Base-by-base conservation (phyloP, 31 red algal species). In the Pterothamnion heteromorphum region DNA sequence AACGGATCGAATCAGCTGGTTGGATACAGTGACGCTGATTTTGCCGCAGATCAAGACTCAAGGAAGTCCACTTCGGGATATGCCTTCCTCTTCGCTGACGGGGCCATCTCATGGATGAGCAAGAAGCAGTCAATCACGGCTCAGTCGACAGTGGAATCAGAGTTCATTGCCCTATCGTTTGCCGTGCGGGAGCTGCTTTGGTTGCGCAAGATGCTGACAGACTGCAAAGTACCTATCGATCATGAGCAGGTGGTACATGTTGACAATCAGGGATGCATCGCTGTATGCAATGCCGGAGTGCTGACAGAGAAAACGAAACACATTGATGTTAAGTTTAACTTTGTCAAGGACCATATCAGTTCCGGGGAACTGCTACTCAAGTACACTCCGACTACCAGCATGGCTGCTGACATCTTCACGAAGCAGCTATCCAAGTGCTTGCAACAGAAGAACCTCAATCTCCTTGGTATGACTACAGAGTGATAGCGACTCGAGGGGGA, bases 391-490 rank as follows among this genome's bases (percentile, higher is more conserved):
- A 84, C 90, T 18, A 23, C 1, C 35, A 0, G 0, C 0, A 92
- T 92, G 90, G 36, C 3, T 44, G 90, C 90, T 4, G 90, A 92
- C 74, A 51, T 92, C 9, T 0, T 92, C 22, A 86, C 91, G 0
- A 92, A 81, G 80, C n/a, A n/a, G n/a, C n/a, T n/a, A n/a, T n/a
- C n/a, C n/a, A n/a, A n/a, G n/a, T n/a, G n/a, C n/a, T n/a, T n/a
- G n/a, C n/a, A n/a, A n/a, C n/a, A n/a, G n/a, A n/a, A n/a, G n/a
- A n/a, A n/a, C n/a, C n/a, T n/a, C n/a, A n/a, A n/a, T n/a, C n/a
- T n/a, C n/a, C n/a, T n/a, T n/a, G n/a, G n/a, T n/a, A n/a, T n/a
- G n/a, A n/a, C n/a, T n/a, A n/a, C n/a, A n/a, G n/a, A n/a, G n/a
- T n/a, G n/a, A n/a, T n/a, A n/a, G n/a, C n/a, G n/a, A n/a, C n/a